Evolutionary conservation across 495 filamentous ascomycete genomes (phyloP), one percentile per base, ranked within the genome.

Genomic region (Talaromyces borbonicus): DNA sequence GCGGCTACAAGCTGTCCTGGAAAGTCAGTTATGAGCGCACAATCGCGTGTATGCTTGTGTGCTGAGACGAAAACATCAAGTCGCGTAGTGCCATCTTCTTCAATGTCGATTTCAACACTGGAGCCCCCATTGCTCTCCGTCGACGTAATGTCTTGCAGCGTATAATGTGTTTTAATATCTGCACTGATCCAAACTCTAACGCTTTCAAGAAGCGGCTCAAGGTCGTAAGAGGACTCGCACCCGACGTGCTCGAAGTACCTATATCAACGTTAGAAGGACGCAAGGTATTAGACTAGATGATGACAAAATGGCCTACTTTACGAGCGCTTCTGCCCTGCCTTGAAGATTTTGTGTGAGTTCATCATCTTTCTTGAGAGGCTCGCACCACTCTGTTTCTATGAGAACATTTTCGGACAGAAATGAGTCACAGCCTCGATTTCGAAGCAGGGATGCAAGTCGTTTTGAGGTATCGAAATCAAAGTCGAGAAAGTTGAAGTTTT

Each of bases 161-260:
- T 41, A 41, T 41, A 41, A 22, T 41, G 37, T 22, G 37, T 41
- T 22, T 41, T 41, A 41, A 41, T 41, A 22, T 23, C 37, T 41
- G 37, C 37, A 41, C 37, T 41, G 11, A 41, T 41, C 37, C 37
- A 41, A 22, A 41, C 37, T 7, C 18, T 2, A 22, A 41, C 37
- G 37, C 25, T 41, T 22, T 41, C 37, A 41, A 41, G 37, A 41
- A 41, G 3, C 16, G 37, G 14, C 19, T 22, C 18, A 41, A 23
- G 37, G 18, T 41, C 37, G 19, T 41, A 41, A 41, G 37, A 23
- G 7, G 37, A 41, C 37, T 41, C 37, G 37, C 37, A 41, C 9
- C 25, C 14, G 37, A 41, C 37, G 37, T 41, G 2, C 15, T 41
- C 37, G 25, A 41, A 23, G 25, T 41, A 41, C 9, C 37, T 41